Evolutionary conservation across 2,329 filamentous ascomycete genomes (phyloP), one percentile per base, ranked within the genome.

Genomic region (Calonectria multiphialidica): DNA sequence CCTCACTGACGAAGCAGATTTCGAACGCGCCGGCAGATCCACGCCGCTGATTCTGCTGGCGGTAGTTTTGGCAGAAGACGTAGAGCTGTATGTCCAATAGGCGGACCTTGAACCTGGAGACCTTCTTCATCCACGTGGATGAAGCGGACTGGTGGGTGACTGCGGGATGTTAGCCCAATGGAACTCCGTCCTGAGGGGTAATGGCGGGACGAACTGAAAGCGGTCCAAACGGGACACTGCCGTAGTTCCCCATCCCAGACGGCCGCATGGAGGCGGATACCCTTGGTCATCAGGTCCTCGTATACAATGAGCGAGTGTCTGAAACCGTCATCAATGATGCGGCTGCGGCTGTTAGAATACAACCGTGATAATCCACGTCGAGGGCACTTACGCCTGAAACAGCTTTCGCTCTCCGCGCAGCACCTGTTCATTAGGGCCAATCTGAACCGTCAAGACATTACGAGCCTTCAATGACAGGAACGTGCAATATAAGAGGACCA

Each of bases 141-240:
- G 87, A 88, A 40, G 82, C 80, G 13, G 85, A 85, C 72, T 90
- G 87, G 62, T 88, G 84, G 1, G 89, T 90, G 28, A 92, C 90
- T 91, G 63, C 21, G 4, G 35, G 30, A 44, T 67, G 47, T 66
- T 47, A 40, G 66, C 25, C 44, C 1, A 30, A 49, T 37, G 18
- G 49, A 37, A 8, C 2, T 10, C 16, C 33, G 2, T 21, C 35
- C 7, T 35, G 47, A 21, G 33, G 18, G n/a, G 30, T 47, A 35
- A 49, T 49, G 37, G 23, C 40, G 42, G 42, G 33, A 74, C 87
- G 30, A 83, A 91, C 90, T 83, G 76, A 93, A 93, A 2, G 90
- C 90, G 2, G 90, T 92, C 91, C 91, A 93, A 10, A 93, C 86
- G 1, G 90, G 91, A 75, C 89, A 91, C 63, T 84, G 84, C 35